Evolutionary conservation across 2,329 filamentous ascomycete genomes (phyloP), one percentile per base, ranked within the genome.

Genomic region (Fusarium denticulatum): DNA sequence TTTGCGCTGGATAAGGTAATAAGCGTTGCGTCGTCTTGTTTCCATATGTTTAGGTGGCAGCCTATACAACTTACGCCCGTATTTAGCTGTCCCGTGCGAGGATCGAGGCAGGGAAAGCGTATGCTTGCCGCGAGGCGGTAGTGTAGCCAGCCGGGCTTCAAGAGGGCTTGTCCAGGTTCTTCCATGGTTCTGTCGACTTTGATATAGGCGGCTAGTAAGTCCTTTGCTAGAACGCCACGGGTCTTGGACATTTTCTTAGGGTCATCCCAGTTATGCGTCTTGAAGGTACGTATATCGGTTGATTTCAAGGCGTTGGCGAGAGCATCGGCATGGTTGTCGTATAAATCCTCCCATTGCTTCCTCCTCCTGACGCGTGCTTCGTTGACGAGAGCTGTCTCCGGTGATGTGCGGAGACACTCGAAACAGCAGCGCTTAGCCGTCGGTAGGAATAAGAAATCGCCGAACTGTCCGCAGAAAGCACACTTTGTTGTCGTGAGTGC

Each of bases 341-440:
- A 36, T 3, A 47, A 22, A 1, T 2, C 3, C 4, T 15, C 6
- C 40, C 40, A 58, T 1, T 7, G 18, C 1, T 10, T 1, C 2
- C 20, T 58, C 2, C 5, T 28, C 0, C 24, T 16, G 6, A 58
- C 22, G 0, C 18, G n/a, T 7, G 28, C 2, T 12, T 24, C 9
- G 15, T 28, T 24, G 2, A 55, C 9, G 4, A 68, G 30, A 15
- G 18, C 37, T 18, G 58, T 22, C 8, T 61, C 36, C 0, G 71
- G 37, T 15, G 49, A n/a, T 1, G 2, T 30, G 1, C 9, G 10
- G 4, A 74, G 50, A 26, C 71, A 74, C 2, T 30, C 5, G 32
- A 57, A 69, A 12, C 72, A 75, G 32, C 72, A 74, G 7, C 72
- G 67, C 0, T 59, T 62, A 3, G 24, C 50, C 1, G 55, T 69